A percentile compares a stretch with the other conserved stretches of the same genome.
phyloP scores from a whole-genome alignment of 306 rosid species.

The Vigna radiata region DNA sequence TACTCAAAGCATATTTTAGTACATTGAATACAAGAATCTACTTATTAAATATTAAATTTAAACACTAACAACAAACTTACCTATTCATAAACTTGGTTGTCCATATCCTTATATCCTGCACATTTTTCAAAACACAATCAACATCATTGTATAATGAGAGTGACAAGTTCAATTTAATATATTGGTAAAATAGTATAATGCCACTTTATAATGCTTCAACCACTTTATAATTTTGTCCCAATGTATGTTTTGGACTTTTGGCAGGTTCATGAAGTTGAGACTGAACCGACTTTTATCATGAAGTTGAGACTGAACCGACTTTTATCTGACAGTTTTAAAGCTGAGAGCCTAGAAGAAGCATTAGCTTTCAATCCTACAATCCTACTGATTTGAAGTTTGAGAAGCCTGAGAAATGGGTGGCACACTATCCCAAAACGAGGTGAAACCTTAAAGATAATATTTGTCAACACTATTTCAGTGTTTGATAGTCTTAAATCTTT shows the following conservation, averaged over 20 bases:
- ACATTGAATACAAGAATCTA: no score
- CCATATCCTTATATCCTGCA: no score
- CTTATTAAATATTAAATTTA: no score
- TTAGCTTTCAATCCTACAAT: slow-evolving; percentile 81
- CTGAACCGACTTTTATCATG: slow-evolving; percentile 94
- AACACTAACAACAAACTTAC: no score
- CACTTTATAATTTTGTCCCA: slow-evolving; percentile 33
- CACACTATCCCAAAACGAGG: slow-evolving; percentile 73
- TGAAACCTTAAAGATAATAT: no score
- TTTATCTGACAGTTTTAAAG: slow-evolving; percentile 73
- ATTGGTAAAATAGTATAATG: no score
- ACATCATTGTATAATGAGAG: no score
- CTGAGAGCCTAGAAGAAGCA: slow-evolving; percentile 78
- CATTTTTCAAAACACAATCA: no score
- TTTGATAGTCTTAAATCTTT: not conserved
- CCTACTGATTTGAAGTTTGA: slow-evolving; percentile 79
- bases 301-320: slow-evolving; percentile 97
- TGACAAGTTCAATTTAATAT: no score
- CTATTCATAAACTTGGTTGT: no score
- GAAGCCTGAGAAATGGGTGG: slow-evolving; percentile 94
- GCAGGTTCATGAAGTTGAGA: slow-evolving; percentile 97
- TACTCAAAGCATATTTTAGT: no score
- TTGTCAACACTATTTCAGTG: no score
- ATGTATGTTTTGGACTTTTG: slow-evolving; percentile 38
- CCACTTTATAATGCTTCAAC: slow-evolving; percentile 29